A percentile compares a stretch with the other conserved stretches of the same genome.
Evolutionary conservation across 371 early-diverging fungal genomes (phyloP).

Genomic region (Dinochytrium kinnereticum): DNA sequence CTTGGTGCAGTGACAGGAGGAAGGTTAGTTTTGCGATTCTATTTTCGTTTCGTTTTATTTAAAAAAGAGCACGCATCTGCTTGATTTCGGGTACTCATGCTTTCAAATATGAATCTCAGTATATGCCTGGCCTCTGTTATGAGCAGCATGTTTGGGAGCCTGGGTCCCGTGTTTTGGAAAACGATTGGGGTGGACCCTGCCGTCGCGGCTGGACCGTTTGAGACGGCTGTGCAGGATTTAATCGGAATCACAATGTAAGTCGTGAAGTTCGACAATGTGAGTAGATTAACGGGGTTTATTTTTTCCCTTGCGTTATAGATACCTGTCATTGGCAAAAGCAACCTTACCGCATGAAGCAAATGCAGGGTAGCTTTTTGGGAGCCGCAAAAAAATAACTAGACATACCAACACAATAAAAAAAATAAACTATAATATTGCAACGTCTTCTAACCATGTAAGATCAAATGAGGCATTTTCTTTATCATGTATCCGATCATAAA

Average conservation of each 20-base stretch:
- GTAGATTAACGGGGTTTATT: too few species aligned
- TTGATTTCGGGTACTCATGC: not conserved
- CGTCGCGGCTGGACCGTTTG: slow-evolving; percentile 50
- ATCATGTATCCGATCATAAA: too few species aligned
- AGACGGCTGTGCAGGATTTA: slow-evolving; percentile 53
- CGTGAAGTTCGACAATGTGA: not conserved
- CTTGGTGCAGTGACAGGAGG: slow-evolving; percentile 43
- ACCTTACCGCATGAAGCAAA: too few species aligned
- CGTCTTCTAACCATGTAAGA: too few species aligned
- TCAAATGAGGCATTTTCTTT: too few species aligned
- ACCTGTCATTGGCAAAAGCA: not conserved
- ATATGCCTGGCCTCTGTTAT: slow-evolving; percentile 32
- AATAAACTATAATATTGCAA: too few species aligned
- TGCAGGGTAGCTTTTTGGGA: too few species aligned
- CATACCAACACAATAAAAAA: too few species aligned
- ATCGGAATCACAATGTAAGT: slow-evolving; percentile 38
- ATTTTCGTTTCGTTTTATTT: not conserved
- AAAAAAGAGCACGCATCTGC: too few species aligned
- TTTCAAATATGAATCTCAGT: not conserved
- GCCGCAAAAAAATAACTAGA: too few species aligned
- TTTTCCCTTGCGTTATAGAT: not conserved
- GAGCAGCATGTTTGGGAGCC: slow-evolving; percentile 42
- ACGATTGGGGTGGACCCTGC: slow-evolving; percentile 48
- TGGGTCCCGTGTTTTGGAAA: slow-evolving; percentile 43
- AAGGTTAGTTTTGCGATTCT: slow-evolving; percentile 18